A percentile compares a stretch with the other conserved stretches of the same genome.
phyloP scores from a whole-genome alignment of 1,284 basidiomycete genomes.

The Boletus semigastroideus region DNA sequence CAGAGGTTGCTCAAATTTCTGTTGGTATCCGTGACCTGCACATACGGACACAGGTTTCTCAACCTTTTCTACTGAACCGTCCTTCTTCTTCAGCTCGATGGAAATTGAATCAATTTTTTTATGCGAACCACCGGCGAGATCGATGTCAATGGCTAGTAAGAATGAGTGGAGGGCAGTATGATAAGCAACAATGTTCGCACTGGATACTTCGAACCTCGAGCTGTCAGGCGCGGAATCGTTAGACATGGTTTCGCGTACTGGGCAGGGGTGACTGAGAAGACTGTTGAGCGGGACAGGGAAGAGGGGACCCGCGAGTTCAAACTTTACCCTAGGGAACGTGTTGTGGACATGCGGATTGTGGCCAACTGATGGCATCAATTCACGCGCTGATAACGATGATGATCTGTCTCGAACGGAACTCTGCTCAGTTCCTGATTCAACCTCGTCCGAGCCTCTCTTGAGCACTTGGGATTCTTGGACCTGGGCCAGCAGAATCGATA shows the following conservation, averaged over 20 bases:
- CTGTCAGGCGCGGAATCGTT: background rate
- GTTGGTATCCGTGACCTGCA: background rate
- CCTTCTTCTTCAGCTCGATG: slow-evolving; percentile 2
- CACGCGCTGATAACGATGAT: no score
- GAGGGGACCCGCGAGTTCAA: background rate
- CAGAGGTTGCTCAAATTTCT: slow-evolving; percentile 7
- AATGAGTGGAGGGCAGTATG: background rate
- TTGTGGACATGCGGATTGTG: no score
- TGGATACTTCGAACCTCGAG: slow-evolving; percentile 2
- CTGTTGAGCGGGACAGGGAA: background rate
- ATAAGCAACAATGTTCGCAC: background rate
- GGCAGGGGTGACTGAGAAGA: no score
- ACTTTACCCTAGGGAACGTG: no score
- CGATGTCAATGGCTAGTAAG: slow-evolving; percentile 3
- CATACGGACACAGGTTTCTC: background rate
- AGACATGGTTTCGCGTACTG: slow-evolving; percentile 1
- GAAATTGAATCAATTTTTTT: slow-evolving; percentile 2
- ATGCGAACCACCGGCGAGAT: slow-evolving; percentile 4
- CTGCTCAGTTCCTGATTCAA: no score
- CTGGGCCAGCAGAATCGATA: no score
- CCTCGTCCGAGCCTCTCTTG: no score
- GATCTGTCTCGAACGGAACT: no score
- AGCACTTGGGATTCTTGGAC: no score
- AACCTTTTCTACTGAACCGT: background rate
- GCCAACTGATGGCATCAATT: background rate